Percentiles rank a stretch among this genome's conserved stretches.
Conservation (phyloP, 192 early-diverging fungal genomes). For the Coemansia sp. region DNA sequence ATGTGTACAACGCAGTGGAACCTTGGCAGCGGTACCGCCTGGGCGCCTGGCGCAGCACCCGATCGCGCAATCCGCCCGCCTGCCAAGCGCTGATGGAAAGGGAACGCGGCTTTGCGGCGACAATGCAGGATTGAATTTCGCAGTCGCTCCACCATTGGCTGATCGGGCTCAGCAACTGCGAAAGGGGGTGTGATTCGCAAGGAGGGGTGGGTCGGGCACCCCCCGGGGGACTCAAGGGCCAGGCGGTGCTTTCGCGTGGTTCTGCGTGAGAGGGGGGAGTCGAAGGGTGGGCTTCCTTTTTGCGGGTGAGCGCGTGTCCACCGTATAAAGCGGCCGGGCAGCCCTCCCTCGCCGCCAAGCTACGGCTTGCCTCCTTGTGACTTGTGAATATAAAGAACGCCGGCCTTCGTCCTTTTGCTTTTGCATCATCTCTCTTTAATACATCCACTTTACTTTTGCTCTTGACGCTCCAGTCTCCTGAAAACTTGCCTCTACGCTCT, state of each 20-base stretch:
- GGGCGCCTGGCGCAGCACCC: too few species aligned
- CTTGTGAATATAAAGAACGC: constrained; percentile 19
- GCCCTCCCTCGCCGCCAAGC: constrained; percentile 9
- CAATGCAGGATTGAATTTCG: constrained; percentile 6
- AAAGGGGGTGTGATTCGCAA: neutral
- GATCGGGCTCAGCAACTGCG: constrained; percentile 12
- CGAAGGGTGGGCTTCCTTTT: constrained; percentile 5
- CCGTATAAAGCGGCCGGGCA: constrained; percentile 13
- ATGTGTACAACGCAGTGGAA: too few species aligned
- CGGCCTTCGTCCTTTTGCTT: constrained; percentile 7
- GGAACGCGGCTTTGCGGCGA: constrained; percentile 2
- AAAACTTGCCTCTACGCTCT: neutral
- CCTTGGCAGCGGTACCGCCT: too few species aligned
- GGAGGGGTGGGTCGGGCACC: too few species aligned
- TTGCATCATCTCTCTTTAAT: constrained; percentile 5
- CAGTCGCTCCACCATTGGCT: constrained; percentile 10
- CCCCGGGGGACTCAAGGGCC: neutral
- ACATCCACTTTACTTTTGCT: constrained; percentile 4
- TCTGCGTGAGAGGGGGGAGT: neutral
- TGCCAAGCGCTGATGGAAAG: neutral
- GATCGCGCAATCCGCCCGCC: too few species aligned
- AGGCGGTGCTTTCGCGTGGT: constrained; percentile 9
- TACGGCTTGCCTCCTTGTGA: constrained; percentile 6
- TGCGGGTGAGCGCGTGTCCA: constrained; percentile 18
- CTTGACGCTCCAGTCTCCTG: neutral